Evolutionary conservation across 2,329 filamentous ascomycete species (phyloP), one percentile per base, ranked within the genome.

Genomic region (Aspergillus sp.): DNA sequence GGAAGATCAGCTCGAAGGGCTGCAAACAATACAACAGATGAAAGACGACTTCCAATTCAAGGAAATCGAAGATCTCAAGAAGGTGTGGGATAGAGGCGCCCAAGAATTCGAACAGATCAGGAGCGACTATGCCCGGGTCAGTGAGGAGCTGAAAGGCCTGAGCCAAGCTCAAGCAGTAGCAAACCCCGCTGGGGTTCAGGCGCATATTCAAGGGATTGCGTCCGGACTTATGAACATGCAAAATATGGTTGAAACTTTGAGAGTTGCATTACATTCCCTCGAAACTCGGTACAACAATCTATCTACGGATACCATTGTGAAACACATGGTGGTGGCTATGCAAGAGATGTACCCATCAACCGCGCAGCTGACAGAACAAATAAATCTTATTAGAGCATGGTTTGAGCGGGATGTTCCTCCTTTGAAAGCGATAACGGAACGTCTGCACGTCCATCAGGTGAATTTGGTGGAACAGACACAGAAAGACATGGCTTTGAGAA

Each of bases 261-360:
- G 53, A 6, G 63, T 64, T 19, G 68, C 66, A n/a, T 38, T 77
- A 21, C 68, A 70, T 30, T 78, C 75, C 0, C 64, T 87, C 7
- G 79, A 83, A 65, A 58, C 61, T 0, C 83, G 82, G 61, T 85
- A 79, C 61, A 80, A 79, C 58, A 84, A 83, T 63, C 69, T 87
- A 7, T 70, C 69, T 17, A 78, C 77, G 0, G 73, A 74, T 10
- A 65, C 71, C 3, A 54, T 81, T 17, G 71, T 73, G 2, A 70
- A 68, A n/a, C 64, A 70, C 13, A 76, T 78, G 66, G 54, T 75
- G 21, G 63, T 57, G 19, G 68, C 68, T 2, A 71, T 78, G 63
- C 70, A 71, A 36, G 70, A 75, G 54, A 70, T 75, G 67, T 76
- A 75, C 39, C 76, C 76, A 1, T 69, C 68, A n/a, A 57, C 71